phyloP scores from a whole-genome alignment of 768 basidiomycete genomes.

The Paxillus ammoniavirescens region DNA sequence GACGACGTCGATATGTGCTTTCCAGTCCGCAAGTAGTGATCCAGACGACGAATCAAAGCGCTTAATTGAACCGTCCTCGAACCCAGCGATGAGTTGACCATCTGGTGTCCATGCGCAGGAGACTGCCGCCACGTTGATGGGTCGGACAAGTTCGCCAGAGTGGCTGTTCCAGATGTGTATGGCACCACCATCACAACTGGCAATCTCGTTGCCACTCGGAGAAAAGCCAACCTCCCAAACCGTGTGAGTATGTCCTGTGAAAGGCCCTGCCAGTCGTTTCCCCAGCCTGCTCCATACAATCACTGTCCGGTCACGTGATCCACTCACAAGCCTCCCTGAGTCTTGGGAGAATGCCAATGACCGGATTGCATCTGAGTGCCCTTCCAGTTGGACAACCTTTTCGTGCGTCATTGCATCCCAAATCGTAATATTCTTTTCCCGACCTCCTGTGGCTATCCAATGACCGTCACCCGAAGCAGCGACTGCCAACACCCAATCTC shows the following conservation, averaged over 20 bases:
- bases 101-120: conserved; percentile 3
- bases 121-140: not conserved
- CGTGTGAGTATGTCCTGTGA: not conserved
- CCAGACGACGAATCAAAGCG: conserved; percentile 4
- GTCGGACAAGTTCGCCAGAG: not conserved
- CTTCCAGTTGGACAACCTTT: not conserved
- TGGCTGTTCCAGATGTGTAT: not conserved
- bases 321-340: not conserved
- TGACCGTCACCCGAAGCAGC: too few species aligned
- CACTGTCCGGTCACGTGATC: conserved; percentile 3
- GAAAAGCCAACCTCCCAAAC: conserved; percentile 3
- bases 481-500: too few species aligned
- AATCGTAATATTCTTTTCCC: not conserved
- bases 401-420: conserved; percentile 4
- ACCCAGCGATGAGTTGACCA: not conserved
- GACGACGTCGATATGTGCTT: conserved; percentile 7
- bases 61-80: not conserved
- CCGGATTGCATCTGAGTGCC: not conserved
- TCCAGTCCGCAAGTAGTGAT: not conserved
- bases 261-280: not conserved
- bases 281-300: conserved; percentile 2
- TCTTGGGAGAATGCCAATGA: not conserved
- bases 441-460: too few species aligned
- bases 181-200: not conserved
- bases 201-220: not conserved